A percentile compares a stretch with the other conserved stretches of the same genome.
Evolutionary conservation across 257 asterid genomes (phyloP).

Genomic region (Thymus quinquecostatus): DNA sequence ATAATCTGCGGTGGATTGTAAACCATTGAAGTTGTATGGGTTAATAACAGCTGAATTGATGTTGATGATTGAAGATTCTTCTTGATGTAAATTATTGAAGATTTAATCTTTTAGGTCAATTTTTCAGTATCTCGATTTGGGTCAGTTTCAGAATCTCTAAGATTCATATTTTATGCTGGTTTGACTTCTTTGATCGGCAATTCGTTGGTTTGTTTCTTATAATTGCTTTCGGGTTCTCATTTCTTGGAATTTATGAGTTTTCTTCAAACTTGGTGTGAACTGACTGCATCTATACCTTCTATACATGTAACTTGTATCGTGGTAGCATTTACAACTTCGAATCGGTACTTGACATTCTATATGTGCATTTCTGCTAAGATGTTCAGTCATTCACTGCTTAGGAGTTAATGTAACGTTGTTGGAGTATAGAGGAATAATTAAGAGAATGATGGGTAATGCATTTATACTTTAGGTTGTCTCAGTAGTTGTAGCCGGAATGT

Average conservation of each 20-base stretch:
- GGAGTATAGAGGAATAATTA: conserved; percentile 9
- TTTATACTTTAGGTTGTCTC: no score
- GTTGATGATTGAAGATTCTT: not conserved
- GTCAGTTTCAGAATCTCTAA: not conserved
- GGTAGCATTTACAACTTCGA: conserved; percentile 3
- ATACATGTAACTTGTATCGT: not conserved
- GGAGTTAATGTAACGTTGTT: not conserved
- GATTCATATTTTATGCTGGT: not conserved
- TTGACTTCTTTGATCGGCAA: not conserved
- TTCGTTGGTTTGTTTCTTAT: not conserved
- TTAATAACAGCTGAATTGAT: not conserved
- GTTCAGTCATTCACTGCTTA: no score
- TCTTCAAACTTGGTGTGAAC: not conserved
- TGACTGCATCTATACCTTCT: not conserved
- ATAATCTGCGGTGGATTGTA: not conserved
- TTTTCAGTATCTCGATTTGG: conserved; percentile 21
- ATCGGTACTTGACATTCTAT: no score
- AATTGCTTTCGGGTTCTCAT: not conserved
- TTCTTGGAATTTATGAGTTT: not conserved
- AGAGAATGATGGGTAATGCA: no score
- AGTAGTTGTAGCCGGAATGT: no score
- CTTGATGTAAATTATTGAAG: not conserved
- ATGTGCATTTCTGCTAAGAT: no score
- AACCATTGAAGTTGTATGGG: not conserved
- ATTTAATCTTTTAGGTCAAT: not conserved